A percentile compares a stretch with the other conserved stretches of the same genome.
These are phyloP conservation scores for Lecanicillium sp. DNA, from an alignment of 2,329 filamentous ascomycete species.

Conservation along the genomic window DNA sequence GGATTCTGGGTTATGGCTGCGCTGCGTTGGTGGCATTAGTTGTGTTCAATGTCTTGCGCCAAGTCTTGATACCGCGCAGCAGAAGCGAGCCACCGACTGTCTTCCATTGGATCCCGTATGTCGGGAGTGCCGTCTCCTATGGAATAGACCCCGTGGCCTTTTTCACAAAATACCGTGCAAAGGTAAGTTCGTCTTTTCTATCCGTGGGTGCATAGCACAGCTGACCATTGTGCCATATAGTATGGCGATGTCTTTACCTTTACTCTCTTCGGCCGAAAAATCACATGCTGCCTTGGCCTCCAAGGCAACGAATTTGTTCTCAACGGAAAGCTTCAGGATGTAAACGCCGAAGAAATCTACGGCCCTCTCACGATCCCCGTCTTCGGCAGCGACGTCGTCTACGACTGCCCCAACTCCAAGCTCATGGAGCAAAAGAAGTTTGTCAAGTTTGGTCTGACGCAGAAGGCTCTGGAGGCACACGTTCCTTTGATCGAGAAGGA, in stretches of 20 bases:
- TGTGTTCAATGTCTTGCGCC: too few relatives aligned
- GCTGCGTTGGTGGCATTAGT: too few relatives aligned
- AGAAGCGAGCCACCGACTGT: constrained; percentile 49
- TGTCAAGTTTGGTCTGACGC: constrained; percentile 65
- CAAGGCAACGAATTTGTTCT: constrained; percentile 51
- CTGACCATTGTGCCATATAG: too few relatives aligned
- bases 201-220: too few relatives aligned
- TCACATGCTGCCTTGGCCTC: constrained; percentile 44
- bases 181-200: constrained; percentile 41
- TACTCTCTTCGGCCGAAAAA: constrained; percentile 43
- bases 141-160: constrained; percentile 66
- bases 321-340: constrained; percentile 47
- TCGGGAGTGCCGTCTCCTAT: constrained; percentile 67
- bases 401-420: constrained; percentile 78
- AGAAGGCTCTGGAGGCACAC: constrained; percentile 57
- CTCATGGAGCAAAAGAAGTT: constrained; percentile 89
- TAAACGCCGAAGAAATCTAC: constrained; percentile 52
- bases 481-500: constrained; percentile 68
- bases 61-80: constrained; percentile 17
- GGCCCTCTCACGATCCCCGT: constrained; percentile 45
- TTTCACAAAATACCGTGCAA: constrained; percentile 57
- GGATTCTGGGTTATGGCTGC: too few relatives aligned
- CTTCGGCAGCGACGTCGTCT: constrained; percentile 74
- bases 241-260: constrained; percentile 51
- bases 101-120: constrained; percentile 55